A percentile compares a stretch with the other conserved stretches of the same genome.
These are phyloP conservation scores for Typha latifolia DNA, from an alignment of 176 grass and related monocot species.

Conservation along the genomic window DNA sequence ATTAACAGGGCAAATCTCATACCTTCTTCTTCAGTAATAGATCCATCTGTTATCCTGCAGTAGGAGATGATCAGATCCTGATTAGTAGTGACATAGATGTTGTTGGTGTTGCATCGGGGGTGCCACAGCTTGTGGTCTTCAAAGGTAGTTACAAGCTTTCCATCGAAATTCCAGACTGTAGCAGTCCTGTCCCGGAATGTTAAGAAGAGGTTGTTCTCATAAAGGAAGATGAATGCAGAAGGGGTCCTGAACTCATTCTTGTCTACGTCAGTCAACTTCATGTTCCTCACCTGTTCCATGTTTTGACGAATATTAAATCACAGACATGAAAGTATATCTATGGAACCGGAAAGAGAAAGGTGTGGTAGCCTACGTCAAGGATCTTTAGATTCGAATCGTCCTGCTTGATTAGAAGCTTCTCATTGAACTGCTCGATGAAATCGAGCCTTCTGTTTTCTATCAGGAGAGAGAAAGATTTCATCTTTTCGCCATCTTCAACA, in stretches of 20 bases:
- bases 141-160: conserved; percentile 9
- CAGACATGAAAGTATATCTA: neutral
- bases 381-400: conserved; percentile 14
- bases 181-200: conserved; percentile 2
- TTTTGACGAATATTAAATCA: neutral
- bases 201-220: conserved; percentile 7
- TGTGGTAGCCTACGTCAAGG: conserved; percentile 1
- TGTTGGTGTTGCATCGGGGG: conserved; percentile 3
- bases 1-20: neutral
- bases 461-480: conserved; percentile 6
- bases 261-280: conserved; percentile 1
- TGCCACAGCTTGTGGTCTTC: conserved; percentile 13
- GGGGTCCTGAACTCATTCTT: conserved; percentile 9
- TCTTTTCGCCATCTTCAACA: conserved; percentile 10
- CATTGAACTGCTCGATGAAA: conserved; percentile 15
- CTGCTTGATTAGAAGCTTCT: conserved; percentile 18
- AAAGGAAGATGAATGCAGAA: conserved; percentile 9
- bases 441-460: neutral
- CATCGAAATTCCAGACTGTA: conserved; percentile 4
- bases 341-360: neutral
- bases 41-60: neutral
- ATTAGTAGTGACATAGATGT: conserved; percentile 15
- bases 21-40: conserved; percentile 3
- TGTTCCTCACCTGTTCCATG: conserved; percentile 7
- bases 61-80: conserved; percentile 21